Evolutionary conservation across 257 asterid species (phyloP).

Genomic region (Nemophila menziesii): DNA sequence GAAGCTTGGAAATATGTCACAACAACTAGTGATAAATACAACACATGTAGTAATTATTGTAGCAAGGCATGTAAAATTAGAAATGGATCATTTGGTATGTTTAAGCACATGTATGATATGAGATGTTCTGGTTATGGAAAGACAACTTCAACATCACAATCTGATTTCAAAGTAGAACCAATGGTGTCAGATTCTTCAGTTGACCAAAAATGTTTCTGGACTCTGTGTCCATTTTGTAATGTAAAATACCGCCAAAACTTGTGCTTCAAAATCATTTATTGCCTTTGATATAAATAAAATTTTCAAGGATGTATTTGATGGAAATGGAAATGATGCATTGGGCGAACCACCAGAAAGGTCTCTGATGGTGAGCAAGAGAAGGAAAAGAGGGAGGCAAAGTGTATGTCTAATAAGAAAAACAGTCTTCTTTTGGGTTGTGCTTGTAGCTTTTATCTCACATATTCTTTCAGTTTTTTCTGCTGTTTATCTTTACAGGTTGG

Average conservation of each 20-base stretch:
- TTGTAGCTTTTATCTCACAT: too few species aligned
- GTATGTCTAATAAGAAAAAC: too few species aligned
- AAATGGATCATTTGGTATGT: not conserved
- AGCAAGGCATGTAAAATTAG: not conserved
- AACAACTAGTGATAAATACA: not conserved
- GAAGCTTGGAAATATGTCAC: not conserved
- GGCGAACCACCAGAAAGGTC: too few species aligned
- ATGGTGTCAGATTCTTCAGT: constrained; percentile 14
- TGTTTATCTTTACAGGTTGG: too few species aligned
- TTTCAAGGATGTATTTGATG: too few species aligned
- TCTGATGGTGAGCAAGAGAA: too few species aligned
- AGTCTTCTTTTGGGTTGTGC: too few species aligned
- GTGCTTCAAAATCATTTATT: constrained; percentile 19
- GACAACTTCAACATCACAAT: not conserved
- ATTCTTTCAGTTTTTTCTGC: too few species aligned
- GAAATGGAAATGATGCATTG: too few species aligned
- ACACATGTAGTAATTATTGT: not conserved
- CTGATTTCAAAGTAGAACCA: not conserved
- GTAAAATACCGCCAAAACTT: constrained; percentile 16
- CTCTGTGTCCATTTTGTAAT: constrained; percentile 30
- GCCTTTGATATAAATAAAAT: constrained; percentile 7
- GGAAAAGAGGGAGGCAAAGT: too few species aligned
- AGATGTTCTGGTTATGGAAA: not conserved
- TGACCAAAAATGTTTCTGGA: constrained; percentile 18
- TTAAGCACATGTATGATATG: not conserved